These are phyloP conservation scores for Irpex sp. DNA, from an alignment of 1,284 basidiomycete genomes.

Conservation along the genomic window DNA sequence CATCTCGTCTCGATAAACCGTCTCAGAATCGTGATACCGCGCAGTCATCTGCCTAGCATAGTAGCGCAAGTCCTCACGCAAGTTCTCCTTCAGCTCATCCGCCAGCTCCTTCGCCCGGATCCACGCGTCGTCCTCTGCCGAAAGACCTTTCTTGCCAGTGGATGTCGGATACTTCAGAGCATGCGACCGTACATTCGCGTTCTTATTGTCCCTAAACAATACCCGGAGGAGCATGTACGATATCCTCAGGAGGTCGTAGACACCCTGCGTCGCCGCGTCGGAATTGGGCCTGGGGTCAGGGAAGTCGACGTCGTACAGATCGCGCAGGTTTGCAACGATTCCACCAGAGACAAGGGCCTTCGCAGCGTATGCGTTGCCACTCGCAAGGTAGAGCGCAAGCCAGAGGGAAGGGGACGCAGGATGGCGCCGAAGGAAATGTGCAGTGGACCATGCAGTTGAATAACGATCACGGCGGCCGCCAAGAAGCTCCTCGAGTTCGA, in stretches of 20 bases:
- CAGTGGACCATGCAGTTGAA: not conserved
- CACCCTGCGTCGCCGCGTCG: not conserved
- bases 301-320: not conserved
- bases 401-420: conserved; percentile 3
- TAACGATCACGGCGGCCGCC: not conserved
- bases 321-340: not conserved
- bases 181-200: not conserved
- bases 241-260: not conserved
- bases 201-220: not conserved
- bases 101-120: not conserved
- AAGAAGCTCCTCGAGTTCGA: not conserved
- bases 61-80: not conserved
- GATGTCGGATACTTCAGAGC: not conserved
- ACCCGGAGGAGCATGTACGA: not conserved
- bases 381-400: not conserved
- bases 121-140: not conserved
- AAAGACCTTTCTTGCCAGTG: not conserved
- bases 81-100: not conserved
- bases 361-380: not conserved
- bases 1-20: not conserved
- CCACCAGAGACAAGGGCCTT: not conserved
- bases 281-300: not conserved
- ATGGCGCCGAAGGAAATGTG: not conserved
- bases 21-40: not conserved
- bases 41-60: not conserved